Conservation (phyloP, 1,284 basidiomycete genomes). For the Peniophora sp. region DNA sequence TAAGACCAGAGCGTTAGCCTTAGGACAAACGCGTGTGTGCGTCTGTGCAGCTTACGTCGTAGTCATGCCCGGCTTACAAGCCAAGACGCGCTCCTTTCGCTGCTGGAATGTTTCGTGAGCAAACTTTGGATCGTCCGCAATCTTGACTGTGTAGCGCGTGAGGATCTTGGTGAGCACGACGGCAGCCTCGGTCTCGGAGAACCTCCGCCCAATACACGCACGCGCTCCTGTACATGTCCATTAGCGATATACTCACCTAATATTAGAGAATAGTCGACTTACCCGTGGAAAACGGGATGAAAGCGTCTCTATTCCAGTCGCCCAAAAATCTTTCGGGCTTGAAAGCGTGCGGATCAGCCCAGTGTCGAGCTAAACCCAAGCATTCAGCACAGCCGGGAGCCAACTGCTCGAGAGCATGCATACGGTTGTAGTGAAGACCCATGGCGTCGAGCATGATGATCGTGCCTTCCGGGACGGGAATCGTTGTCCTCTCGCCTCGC, state of each 20-base stretch:
- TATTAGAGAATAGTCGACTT: neutral
- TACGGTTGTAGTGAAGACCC: constrained; percentile 36
- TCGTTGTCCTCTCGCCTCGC: constrained; percentile 28
- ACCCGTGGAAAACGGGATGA: constrained; percentile 37
- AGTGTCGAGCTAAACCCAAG: constrained; percentile 26
- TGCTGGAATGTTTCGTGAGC: constrained; percentile 21
- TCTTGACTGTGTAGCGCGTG: constrained; percentile 13
- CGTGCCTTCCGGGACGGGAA: constrained; percentile 40
- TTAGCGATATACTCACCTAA: neutral
- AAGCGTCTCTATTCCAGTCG: constrained; percentile 29
- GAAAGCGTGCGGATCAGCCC: constrained; percentile 31
- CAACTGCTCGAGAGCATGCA: constrained; percentile 4
- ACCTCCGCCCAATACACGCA: constrained; percentile 7
- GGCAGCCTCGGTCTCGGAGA: constrained; percentile 21
- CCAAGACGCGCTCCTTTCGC: constrained; percentile 19
- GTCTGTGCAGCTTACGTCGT: constrained; percentile 11
- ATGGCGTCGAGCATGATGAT: constrained; percentile 29
- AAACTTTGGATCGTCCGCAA: constrained; percentile 23
- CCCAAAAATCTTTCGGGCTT: constrained; percentile 32
- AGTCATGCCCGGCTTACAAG: constrained; percentile 13
- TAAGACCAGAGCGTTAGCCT: no score
- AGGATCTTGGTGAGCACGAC: constrained; percentile 13
- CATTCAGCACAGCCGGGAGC: constrained; percentile 3
- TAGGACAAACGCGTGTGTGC: no score
- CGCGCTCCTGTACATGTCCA: neutral